Evolutionary conservation across 805 yeast genomes (phyloP), one percentile per base, ranked within the genome.

Genomic region (Saccharomycodes ludwigii): DNA sequence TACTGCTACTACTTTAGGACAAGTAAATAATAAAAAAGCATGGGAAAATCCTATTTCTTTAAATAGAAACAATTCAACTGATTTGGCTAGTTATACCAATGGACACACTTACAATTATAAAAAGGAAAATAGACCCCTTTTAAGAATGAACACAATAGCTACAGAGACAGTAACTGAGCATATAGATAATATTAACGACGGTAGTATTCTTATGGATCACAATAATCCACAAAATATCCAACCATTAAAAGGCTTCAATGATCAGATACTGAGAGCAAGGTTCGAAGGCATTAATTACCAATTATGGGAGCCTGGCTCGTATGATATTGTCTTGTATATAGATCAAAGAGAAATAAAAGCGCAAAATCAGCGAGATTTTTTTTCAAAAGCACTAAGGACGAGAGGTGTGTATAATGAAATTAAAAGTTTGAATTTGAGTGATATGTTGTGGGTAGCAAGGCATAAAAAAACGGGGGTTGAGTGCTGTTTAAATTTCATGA

Each of bases 331-430:
- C 14, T 63, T 86, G 17, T 41, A 82, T 3, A 53, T 88, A 4
- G 98, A 88, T 50, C 82, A 73, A 43, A 65, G 97, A 40, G 98
- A 88, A 52, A 65, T 86, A 3, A 64, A 81, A 41, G 73, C 88
- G 0, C 60, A 60, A 36, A 54, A 54, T 19, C 84, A 86, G 26
- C 63, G 95, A 10, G 77, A 72, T 34, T 84, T 70, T 50, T 85
- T 91, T 46, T 55, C 63, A 2, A 63, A 60, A 2, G 68, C 76
- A 24, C 58, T 88, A 12, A 48, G 46, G 1, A 52, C 60, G 13
- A 47, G 60, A 7, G 76, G 74, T 0, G 59, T 79, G 1, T 51
- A 56, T 3, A 60, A 70, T 31, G 76, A 70, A 14, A 68, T 66
- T 1, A 52, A 70, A 29, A 60, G 81, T 1, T 59, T 91, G 18